These are phyloP conservation scores for Tuber melanosporum DNA, from an alignment of 495 filamentous ascomycete species.

Conservation along the genomic window DNA sequence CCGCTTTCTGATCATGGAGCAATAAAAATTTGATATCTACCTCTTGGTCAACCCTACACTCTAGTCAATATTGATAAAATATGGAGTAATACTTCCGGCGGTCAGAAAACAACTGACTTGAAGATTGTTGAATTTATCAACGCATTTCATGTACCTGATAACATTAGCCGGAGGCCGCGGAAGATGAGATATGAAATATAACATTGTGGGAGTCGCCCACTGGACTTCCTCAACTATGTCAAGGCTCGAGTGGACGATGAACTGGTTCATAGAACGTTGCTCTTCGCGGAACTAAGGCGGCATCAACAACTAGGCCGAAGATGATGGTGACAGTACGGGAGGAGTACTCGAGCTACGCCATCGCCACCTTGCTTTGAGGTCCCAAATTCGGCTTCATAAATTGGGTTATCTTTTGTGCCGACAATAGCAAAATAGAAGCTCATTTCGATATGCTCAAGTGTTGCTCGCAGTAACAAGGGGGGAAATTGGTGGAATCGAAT, in stretches of 20 bases:
- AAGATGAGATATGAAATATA: background rate
- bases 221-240: slow-evolving; percentile 94
- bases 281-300: slow-evolving; percentile 61
- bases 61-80: background rate
- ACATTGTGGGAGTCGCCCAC: slow-evolving; percentile 54
- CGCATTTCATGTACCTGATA: slow-evolving; percentile 82
- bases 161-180: slow-evolving; percentile 16
- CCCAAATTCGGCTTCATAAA: slow-evolving; percentile 94
- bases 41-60: background rate
- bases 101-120: slow-evolving; percentile 91
- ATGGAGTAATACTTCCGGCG: slow-evolving; percentile 51
- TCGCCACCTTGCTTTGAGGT: slow-evolving; percentile 91
- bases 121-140: slow-evolving; percentile 86
- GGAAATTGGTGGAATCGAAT: background rate
- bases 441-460: slow-evolving; percentile 51
- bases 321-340: background rate
- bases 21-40: slow-evolving; percentile 75
- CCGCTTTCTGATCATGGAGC: slow-evolving; percentile 80
- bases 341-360: slow-evolving; percentile 65
- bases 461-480: background rate
- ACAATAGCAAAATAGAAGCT: slow-evolving; percentile 96
- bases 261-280: slow-evolving; percentile 89
- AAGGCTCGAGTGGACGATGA: slow-evolving; percentile 84
- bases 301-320: slow-evolving; percentile 2
- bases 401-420: slow-evolving; percentile 84